Conservation (phyloP, 192 early-diverging fungal genomes). For the Coemansia guatemalensis region DNA sequence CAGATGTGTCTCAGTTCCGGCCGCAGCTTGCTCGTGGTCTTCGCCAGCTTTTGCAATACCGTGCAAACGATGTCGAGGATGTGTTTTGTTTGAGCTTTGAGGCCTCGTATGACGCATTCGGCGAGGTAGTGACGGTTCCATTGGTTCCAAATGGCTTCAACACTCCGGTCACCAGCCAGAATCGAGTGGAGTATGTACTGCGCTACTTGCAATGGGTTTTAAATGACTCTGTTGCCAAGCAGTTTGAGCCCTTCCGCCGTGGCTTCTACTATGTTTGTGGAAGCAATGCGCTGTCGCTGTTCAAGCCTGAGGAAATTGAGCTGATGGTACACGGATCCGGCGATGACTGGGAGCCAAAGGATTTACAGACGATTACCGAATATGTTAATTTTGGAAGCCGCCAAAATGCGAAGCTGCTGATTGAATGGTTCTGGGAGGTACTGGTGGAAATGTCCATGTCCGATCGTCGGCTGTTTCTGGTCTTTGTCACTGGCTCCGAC, state of each 20-base stretch:
- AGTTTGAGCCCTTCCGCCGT: constrained; percentile 81
- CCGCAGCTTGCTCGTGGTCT: constrained; percentile 79
- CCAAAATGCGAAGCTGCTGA: constrained; percentile 12
- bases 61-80: constrained; percentile 76
- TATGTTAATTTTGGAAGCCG: constrained; percentile 50
- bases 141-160: constrained; percentile 64
- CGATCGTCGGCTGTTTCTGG: constrained; percentile 73
- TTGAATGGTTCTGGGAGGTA: constrained; percentile 79
- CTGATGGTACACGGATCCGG: constrained; percentile 83
- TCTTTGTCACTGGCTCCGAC: constrained; percentile 93
- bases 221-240: constrained; percentile 67
- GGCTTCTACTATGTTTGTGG: constrained; percentile 89
- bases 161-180: constrained; percentile 63
- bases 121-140: constrained; percentile 62
- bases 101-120: constrained; percentile 67
- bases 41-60: constrained; percentile 79
- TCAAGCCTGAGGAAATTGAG: constrained; percentile 92
- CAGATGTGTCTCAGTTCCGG: constrained; percentile 76
- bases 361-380: constrained; percentile 45
- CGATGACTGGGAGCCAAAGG: constrained; percentile 44
- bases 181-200: constrained; percentile 77
- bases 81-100: constrained; percentile 85
- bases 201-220: constrained; percentile 81
- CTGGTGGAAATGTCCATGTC: constrained; percentile 63
- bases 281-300: constrained; percentile 82